Percentiles rank a stretch among this genome's conserved stretches.
phyloP scores from a whole-genome alignment of 345 rosid species.

The Eucalyptus tenuipes region DNA sequence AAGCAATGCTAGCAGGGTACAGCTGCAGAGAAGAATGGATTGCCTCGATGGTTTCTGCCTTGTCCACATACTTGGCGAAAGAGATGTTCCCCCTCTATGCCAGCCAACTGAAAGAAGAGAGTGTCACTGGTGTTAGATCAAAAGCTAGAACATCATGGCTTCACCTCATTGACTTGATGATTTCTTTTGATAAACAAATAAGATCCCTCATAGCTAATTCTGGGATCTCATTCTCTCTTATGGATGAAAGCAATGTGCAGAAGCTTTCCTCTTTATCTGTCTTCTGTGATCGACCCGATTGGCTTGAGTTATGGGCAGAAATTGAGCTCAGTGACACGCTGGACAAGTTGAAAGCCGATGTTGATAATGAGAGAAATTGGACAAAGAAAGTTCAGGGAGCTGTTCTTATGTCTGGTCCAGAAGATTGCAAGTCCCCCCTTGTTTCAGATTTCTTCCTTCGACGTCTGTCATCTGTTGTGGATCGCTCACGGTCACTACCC shows the following conservation, averaged over 20 bases:
- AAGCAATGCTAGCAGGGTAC: conserved; percentile 78
- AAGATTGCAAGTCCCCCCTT: conserved; percentile 55
- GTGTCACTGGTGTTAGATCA: conserved; percentile 15
- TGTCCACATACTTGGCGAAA: conserved; percentile 62
- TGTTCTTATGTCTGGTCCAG: conserved; percentile 37
- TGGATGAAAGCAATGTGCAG: conserved; percentile 51
- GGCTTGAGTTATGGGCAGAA: conserved; percentile 91
- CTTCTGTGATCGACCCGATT: conserved; percentile 84
- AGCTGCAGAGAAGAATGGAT: conserved; percentile 98
- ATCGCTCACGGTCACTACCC: conserved; percentile 65
- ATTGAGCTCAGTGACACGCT: conserved; percentile 59
- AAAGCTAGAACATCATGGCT: conserved; percentile 76
- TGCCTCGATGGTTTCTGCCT: conserved; percentile 79
- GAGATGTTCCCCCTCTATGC: conserved; percentile 65
- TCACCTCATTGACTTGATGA: conserved; percentile 82
- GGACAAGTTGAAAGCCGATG: conserved; percentile 45
- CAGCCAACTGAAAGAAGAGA: conserved; percentile 44
- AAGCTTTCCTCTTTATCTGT: conserved; percentile 73
- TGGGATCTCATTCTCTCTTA: conserved; percentile 58
- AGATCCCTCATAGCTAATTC: conserved; percentile 68
- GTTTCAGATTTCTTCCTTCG: conserved; percentile 44
- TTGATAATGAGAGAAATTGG: conserved; percentile 66
- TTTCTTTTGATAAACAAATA: conserved; percentile 69
- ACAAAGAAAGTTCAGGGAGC: conserved; percentile 50
- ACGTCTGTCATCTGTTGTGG: conserved; percentile 44